Base-by-base conservation (phyloP, 1,284 basidiomycete species). In the Tremellales sp. region DNA sequence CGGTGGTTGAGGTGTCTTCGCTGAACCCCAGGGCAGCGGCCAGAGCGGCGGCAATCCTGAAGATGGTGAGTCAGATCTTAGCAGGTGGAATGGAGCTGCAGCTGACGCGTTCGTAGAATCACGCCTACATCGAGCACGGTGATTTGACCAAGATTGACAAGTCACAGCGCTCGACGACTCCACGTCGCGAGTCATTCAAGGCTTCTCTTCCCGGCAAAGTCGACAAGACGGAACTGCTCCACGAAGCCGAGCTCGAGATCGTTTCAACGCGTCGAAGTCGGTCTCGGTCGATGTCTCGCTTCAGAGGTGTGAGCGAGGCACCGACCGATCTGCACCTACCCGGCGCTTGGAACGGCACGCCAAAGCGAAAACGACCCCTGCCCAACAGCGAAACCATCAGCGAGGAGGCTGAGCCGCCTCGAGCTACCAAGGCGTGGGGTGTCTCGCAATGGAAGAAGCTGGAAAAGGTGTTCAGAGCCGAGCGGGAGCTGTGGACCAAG, bases 41-140 rank as follows among this genome's bases (percentile, higher is more conserved):
- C 5, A 77, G 87, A 42, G 89, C 89, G n/a, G 89, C 87, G 19
- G 90, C 89, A 0, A 90, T 93, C 54, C 76, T 93, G 54, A 89
- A 87, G 72, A 80, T 87, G 76, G 87, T 87, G 48, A 31, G 79
- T n/a, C 67, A 24, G 5, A 26, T 15, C 22, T 6, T 40, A 24
- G 6, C 17, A 8, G 8, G n/a, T 11, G 7, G 26, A 47, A 15
- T 36, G 10, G 15, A 10, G 39, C 21, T 41, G 39, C 53, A 21
- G 33, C 46, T 35, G 22, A 35, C 11, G 19, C 3, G n/a, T n/a
- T 22, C 29, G n/a, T 57, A 89, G 87, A 84, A 91, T 60, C 84
- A 90, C 70, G 86, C 87, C 56, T 89, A 90, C 61, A 85, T 87
- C 61, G 81, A 86, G 62, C 82, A 84, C 48, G 78, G 79, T 4